A percentile compares a stretch with the other conserved stretches of the same genome.
Evolutionary conservation across 345 rosid species (phyloP).

Genomic region (Passiflora organensis): DNA sequence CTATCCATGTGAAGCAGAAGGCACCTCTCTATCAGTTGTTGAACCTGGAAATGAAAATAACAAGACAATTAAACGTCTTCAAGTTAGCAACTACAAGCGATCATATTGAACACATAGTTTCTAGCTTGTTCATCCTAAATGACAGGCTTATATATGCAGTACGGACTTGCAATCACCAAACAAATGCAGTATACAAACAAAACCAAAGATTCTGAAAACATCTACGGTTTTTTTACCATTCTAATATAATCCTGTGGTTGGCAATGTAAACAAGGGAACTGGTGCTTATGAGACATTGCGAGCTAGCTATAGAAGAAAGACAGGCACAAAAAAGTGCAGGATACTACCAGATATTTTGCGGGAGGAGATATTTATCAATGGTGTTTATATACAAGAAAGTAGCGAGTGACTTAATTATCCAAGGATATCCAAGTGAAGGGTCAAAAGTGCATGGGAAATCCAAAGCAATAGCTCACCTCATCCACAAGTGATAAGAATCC

Average conservation of each 20-base stretch:
- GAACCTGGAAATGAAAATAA: conserved; percentile 32
- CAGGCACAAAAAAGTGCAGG: neutral
- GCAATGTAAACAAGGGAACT: conserved; percentile 42
- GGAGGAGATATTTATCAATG: conserved; percentile 9
- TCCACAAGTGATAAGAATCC: conserved; percentile 17
- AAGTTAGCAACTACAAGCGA: no score
- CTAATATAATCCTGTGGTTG: conserved; percentile 42
- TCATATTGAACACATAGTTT: no score
- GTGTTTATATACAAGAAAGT: neutral
- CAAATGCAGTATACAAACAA: conserved; percentile 4
- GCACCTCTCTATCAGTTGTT: conserved; percentile 52
- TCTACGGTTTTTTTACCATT: conserved; percentile 30
- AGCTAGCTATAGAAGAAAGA: neutral
- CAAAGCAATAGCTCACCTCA: conserved; percentile 12
- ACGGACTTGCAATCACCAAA: no score
- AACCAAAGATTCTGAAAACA: conserved; percentile 7
- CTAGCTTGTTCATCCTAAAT: no score
- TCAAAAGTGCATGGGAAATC: conserved; percentile 37
- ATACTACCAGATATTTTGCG: conserved; percentile 37
- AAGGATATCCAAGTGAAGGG: conserved; percentile 49
- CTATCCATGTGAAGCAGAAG: conserved; percentile 38
- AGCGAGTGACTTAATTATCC: no score
- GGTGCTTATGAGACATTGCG: conserved; percentile 15
- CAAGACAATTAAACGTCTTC: no score
- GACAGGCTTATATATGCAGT: no score